These are phyloP conservation scores for Pleurotus tuoliensis DNA, from an alignment of 768 basidiomycete species.

Conservation along the genomic window DNA sequence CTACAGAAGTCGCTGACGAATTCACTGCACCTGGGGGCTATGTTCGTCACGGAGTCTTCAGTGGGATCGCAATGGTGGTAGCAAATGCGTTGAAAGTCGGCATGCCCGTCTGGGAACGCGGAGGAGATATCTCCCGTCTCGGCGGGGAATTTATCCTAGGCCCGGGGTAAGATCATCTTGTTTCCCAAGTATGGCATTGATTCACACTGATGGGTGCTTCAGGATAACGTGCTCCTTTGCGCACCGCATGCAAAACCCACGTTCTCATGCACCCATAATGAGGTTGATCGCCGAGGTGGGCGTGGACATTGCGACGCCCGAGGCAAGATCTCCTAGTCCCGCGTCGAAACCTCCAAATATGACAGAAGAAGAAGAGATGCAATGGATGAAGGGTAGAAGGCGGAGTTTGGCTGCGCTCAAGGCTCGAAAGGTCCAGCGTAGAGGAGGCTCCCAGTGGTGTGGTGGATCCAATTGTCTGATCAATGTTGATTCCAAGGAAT, in stretches of 20 bases:
- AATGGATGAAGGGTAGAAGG: background rate
- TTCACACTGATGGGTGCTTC: conserved; percentile 2
- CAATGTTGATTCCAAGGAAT: background rate
- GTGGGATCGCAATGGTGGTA: conserved; percentile 55
- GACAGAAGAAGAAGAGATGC: conserved; percentile 3
- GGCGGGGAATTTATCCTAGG: conserved; percentile 75
- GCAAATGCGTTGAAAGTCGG: conserved; percentile 48
- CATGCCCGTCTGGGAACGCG: conserved; percentile 55
- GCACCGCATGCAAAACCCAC: conserved; percentile 8
- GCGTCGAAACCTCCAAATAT: background rate
- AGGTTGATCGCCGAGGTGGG: conserved; percentile 2
- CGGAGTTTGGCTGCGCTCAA: background rate
- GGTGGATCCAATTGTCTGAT: background rate
- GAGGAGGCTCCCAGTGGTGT: conserved; percentile 6
- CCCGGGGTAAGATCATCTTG: conserved; percentile 38
- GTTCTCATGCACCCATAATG: conserved; percentile 5
- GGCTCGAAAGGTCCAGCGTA: conserved; percentile 2
- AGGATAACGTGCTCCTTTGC: conserved; percentile 13
- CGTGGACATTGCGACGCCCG: conserved; percentile 5
- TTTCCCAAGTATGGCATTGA: background rate
- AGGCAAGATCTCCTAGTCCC: background rate
- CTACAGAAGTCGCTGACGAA: conserved; percentile 11
- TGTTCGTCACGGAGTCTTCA: conserved; percentile 45
- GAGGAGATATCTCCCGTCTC: conserved; percentile 58
- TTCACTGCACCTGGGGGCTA: conserved; percentile 33